Evolutionary conservation across 192 early-diverging fungal species (phyloP).

Genomic region (Mortierella alpina): DNA sequence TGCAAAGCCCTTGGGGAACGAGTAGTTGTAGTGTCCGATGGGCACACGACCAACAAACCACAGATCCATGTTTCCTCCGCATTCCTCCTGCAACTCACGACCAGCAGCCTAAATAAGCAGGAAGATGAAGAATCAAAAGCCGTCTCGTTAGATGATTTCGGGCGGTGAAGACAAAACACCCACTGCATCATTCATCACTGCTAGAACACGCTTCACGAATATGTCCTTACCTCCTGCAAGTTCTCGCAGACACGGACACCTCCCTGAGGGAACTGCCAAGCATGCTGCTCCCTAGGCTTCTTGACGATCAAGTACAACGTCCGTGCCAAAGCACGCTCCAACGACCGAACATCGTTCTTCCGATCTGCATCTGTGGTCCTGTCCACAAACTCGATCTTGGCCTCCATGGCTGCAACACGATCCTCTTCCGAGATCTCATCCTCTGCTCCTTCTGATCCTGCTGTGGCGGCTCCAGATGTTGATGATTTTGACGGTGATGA

Average conservation of each 20-base stretch:
- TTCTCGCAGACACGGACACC: slow-evolving; percentile 72
- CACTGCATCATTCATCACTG: neutral
- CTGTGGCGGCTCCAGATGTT: slow-evolving; percentile 15
- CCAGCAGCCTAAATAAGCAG: slow-evolving; percentile 71
- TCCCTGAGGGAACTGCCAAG: slow-evolving; percentile 83
- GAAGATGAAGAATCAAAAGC: neutral
- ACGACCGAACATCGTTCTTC: slow-evolving; percentile 70
- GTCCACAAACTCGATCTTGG: slow-evolving; percentile 65
- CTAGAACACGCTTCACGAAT: neutral
- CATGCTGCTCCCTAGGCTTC: slow-evolving; percentile 61
- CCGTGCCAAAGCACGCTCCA: slow-evolving; percentile 81
- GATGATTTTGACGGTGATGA: slow-evolving; percentile 22
- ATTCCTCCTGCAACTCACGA: slow-evolving; percentile 74
- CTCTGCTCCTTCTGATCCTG: slow-evolving; percentile 9
- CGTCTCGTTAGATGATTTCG: neutral
- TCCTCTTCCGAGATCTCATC: slow-evolving; percentile 54
- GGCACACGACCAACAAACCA: slow-evolving; percentile 92
- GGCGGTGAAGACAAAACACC: neutral
- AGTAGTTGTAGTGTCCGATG: slow-evolving; percentile 74
- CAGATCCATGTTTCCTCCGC: slow-evolving; percentile 80
- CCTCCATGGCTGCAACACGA: slow-evolving; percentile 55
- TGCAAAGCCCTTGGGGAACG: slow-evolving; percentile 33
- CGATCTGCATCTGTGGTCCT: slow-evolving; percentile 74
- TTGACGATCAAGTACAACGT: slow-evolving; percentile 88
- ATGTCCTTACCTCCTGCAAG: slow-evolving; percentile 70